phyloP scores from a whole-genome alignment of 2,329 filamentous ascomycete species.

The Macrophomina pseudophaseolina region DNA sequence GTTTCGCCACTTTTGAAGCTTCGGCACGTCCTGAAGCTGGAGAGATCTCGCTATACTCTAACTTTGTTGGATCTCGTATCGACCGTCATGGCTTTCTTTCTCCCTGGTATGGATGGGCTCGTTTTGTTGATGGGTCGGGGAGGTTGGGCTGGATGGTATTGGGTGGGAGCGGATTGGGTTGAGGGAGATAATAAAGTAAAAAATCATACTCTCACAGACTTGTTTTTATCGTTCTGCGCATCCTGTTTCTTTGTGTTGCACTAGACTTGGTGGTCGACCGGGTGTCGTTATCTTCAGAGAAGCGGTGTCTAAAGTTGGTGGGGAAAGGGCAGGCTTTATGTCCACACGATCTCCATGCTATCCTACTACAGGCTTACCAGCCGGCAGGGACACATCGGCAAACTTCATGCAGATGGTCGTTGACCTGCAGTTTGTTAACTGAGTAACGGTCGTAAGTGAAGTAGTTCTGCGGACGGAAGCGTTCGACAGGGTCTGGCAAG shows the following conservation, averaged over 20 bases:
- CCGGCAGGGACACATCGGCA: too few relatives aligned
- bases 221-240: neutral
- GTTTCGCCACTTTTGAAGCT: neutral
- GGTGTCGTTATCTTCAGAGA: too few relatives aligned
- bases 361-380: too few relatives aligned
- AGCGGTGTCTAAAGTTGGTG: too few relatives aligned
- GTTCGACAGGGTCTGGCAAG: too few relatives aligned
- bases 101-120: neutral
- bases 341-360: too few relatives aligned
- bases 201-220: conserved; percentile 8
- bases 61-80: neutral
- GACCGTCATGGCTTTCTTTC: neutral
- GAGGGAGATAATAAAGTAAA: neutral
- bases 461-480: too few relatives aligned
- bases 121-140: neutral
- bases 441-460: too few relatives aligned
- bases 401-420: too few relatives aligned
- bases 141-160: neutral
- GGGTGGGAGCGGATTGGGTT: neutral
- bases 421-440: too few relatives aligned
- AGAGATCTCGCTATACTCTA: neutral
- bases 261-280: too few relatives aligned
- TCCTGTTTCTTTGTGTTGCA: neutral
- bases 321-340: too few relatives aligned
- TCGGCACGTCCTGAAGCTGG: neutral